Evolutionary conservation across 352 stramenopile species (phyloP).

Genomic region (Pythium phragmitis): DNA sequence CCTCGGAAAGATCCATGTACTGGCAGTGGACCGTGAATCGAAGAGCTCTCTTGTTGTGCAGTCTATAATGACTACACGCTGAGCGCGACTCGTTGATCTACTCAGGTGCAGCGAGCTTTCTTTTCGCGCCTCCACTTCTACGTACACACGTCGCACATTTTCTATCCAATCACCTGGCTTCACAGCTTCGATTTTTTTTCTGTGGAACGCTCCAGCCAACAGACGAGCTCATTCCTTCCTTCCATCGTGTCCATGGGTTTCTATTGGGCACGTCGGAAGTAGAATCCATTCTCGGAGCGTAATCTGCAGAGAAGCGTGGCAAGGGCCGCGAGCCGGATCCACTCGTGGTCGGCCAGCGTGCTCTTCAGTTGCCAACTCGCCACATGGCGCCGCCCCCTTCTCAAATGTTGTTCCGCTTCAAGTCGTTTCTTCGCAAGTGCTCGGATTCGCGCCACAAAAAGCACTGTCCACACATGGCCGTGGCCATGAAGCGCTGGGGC

Average conservation of each 20-base stretch:
- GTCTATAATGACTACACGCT: no score
- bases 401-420: constrained; percentile 8
- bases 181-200: constrained; percentile 1
- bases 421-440: constrained; percentile 16
- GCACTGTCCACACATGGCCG: constrained; percentile 20
- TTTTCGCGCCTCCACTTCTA: no score
- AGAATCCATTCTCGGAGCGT: background rate
- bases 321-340: no score
- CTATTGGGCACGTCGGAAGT: background rate
- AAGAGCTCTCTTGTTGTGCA: no score
- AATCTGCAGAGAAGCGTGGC: no score
- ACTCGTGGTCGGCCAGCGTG: no score
- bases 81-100: no score
- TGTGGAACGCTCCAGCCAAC: constrained; percentile 2
- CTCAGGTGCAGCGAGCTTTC: no score
- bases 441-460: constrained; percentile 12
- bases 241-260: constrained; percentile 6
- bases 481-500: constrained; percentile 21
- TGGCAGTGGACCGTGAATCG: no score
- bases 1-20: no score
- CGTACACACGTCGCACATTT: no score
- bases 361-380: background rate
- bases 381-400: no score
- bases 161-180: background rate
- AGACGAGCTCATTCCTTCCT: constrained; percentile 1